Conservation (phyloP, 306 rosid species). For the peach (Prunus persica) region Prunus_persica_NCBIv2 NC_034013.1:17529001-17529500, state of each 20-base stretch:
- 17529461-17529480: neutral
- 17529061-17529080: too few relatives aligned
- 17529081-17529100: too few relatives aligned
- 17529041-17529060: neutral
- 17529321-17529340: too few relatives aligned
- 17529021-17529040: neutral
- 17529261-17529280: neutral
- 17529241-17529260: neutral
- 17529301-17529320: neutral
- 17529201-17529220: neutral
- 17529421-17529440: conserved; percentile 25
- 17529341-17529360: neutral
- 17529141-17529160: neutral
- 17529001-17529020: neutral
- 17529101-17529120: too few relatives aligned
- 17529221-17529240: neutral
- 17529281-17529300: neutral
- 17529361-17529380: conserved; percentile 6
- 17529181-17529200: neutral
- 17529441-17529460: neutral
- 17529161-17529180: neutral
- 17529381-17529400: conserved; percentile 36
- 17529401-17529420: conserved; percentile 39
- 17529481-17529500: neutral
- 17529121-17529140: too few relatives aligned